Conservation (phyloP, 805 yeast genomes). For the Yarrowia phangngaensis region DNA sequence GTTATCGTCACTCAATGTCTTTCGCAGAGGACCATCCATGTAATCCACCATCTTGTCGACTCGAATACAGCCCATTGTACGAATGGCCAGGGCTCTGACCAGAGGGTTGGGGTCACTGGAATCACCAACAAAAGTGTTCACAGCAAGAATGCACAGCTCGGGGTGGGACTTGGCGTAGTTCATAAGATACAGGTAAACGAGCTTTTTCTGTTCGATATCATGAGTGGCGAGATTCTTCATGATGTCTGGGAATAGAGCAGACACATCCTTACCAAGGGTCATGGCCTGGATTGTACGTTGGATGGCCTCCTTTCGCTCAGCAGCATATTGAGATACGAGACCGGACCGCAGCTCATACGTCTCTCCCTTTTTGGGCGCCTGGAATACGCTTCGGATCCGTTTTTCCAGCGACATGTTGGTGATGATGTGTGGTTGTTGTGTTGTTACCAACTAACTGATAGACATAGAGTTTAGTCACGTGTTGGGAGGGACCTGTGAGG, state of each 20-base stretch:
- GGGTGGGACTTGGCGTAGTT: constrained; percentile 97
- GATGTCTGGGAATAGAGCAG: constrained; percentile 91
- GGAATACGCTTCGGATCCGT: constrained; percentile 53
- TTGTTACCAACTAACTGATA: too few species aligned
- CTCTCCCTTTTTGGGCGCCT: constrained; percentile 59
- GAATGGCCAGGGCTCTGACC: constrained; percentile 89
- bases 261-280: constrained; percentile 97
- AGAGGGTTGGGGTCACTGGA: constrained; percentile 96
- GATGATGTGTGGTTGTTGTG: constrained; percentile 6
- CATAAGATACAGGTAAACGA: constrained; percentile 92
- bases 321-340: constrained; percentile 89
- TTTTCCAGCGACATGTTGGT: constrained; percentile 24
- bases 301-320: constrained; percentile 92
- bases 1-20: constrained; percentile 85
- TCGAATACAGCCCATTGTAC: constrained; percentile 98
- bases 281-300: constrained; percentile 95
- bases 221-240: constrained; percentile 94
- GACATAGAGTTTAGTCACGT: too few species aligned
- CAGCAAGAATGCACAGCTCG: constrained; percentile 91
- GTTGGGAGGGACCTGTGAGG: too few species aligned
- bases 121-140: constrained; percentile 92
- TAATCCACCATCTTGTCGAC: constrained; percentile 95
- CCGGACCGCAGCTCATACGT: constrained; percentile 88
- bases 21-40: constrained; percentile 80
- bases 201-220: constrained; percentile 92